Evolutionary conservation across 2,329 filamentous ascomycete species (phyloP), one percentile per base, ranked within the genome.

Genomic region (Colletotrichum lini): DNA sequence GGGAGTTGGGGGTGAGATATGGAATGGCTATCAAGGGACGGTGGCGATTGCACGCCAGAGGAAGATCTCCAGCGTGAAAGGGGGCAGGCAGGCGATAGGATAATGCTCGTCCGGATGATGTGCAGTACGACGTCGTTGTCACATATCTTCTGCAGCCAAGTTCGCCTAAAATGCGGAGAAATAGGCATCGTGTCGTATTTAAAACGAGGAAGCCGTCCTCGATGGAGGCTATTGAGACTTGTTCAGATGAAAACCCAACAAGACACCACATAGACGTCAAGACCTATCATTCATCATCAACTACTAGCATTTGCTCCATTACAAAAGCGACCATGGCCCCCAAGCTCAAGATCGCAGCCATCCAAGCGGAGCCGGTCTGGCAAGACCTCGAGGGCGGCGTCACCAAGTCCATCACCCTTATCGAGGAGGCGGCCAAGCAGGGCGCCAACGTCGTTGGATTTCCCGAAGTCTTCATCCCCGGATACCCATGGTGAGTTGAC

Each of bases 391-490:
- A 78, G 44, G 76, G 76, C 1, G 74, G 81, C 73, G 79, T 86
- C 68, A 75, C 82, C 74, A 79, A 82, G 68, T 78, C 79, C 44
- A 80, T 81, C 26, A 21, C 68, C 2, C 72, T 81, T 3, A 82
- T 82, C 35, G 74, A 78, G 45, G 72, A 82, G 49, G 79, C 79
- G 4, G 76, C 72, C 3, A 72, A 72, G 26, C 73, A 79, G 2
- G 80, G 79, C 3, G 77, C 77, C n/a, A 76, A 81, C 16, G 76
- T 82, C 0, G 66, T 82, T 13, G 80, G 78, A 2, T 87, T 86
- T 56, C 84, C 84, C 2, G 84, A 87, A 66, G 79, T 82, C 12
- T 86, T 82, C 76, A 81, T 85, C 13, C 78, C 82, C 4, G 83
- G 84, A 1, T 85, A 86, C 71, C 84, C 84, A 40, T 87, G 84